Evolutionary conservation across 2,329 filamentous ascomycete genomes (phyloP).

Genomic region (Thielaviopsis euricoi): DNA sequence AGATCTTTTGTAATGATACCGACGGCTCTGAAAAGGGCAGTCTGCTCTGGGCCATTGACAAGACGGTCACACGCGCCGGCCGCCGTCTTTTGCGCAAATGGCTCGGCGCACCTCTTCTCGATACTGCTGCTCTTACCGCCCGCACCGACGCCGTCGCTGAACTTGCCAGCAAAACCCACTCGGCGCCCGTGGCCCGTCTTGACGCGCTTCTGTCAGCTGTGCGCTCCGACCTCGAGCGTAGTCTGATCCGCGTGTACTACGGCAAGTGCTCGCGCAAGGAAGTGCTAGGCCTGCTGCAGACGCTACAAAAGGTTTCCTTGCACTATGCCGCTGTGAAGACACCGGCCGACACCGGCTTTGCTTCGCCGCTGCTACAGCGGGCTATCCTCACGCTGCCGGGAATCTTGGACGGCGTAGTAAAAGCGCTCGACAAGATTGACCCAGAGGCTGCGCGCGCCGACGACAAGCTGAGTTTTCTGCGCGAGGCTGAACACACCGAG

Average conservation of each 20-base stretch:
- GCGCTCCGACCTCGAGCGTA: slow-evolving; percentile 76
- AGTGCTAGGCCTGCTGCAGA: slow-evolving; percentile 69
- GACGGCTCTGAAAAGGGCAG: slow-evolving; percentile 75
- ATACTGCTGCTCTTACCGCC: slow-evolving; percentile 57
- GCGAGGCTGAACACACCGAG: slow-evolving; percentile 73
- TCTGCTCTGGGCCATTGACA: slow-evolving; percentile 88
- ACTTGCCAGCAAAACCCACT: slow-evolving; percentile 52
- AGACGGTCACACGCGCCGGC: slow-evolving; percentile 79
- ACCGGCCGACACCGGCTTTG: slow-evolving; percentile 53
- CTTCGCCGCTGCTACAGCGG: slow-evolving; percentile 49
- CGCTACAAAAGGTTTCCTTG: slow-evolving; percentile 62
- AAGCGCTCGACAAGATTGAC: slow-evolving; percentile 74
- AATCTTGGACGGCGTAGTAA: slow-evolving; percentile 56
- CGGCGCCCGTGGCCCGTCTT: slow-evolving; percentile 54
- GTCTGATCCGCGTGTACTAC: slow-evolving; percentile 90
- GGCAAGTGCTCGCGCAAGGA: slow-evolving; percentile 87
- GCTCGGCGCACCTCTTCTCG: slow-evolving; percentile 79
- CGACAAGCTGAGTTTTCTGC: slow-evolving; percentile 91
- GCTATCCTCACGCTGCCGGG: slow-evolving; percentile 61
- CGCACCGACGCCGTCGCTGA: slow-evolving; percentile 77
- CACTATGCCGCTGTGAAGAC: slow-evolving; percentile 56
- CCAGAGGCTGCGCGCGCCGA: slow-evolving; percentile 64
- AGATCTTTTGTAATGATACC: slow-evolving; percentile 90
- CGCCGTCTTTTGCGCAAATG: slow-evolving; percentile 80
- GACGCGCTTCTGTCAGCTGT: slow-evolving; percentile 53